A percentile compares a stretch with the other conserved stretches of the same genome.
phyloP scores from a whole-genome alignment of 192 early-diverging fungal species.

The Coemansia sp. region DNA sequence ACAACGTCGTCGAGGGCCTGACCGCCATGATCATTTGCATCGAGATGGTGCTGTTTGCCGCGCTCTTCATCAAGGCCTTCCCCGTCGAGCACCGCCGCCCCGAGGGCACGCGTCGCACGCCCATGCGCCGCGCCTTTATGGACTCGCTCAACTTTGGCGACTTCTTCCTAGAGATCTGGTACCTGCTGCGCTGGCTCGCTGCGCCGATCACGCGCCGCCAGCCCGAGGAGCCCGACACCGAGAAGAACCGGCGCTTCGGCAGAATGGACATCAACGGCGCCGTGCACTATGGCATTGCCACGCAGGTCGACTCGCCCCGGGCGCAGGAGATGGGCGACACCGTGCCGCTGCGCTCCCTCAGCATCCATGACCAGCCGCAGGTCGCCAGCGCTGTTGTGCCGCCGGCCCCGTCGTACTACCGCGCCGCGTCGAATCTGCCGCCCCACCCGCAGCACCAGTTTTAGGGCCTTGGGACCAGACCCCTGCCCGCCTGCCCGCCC shows the following conservation, averaged over 20 bases:
- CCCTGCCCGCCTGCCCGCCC: no score
- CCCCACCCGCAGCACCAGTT: not conserved
- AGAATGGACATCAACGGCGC: slow-evolving; percentile 52
- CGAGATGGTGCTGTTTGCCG: slow-evolving; percentile 56
- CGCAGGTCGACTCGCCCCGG: slow-evolving; percentile 11
- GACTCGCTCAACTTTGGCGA: slow-evolving; percentile 52
- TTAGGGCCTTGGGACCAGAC: no score
- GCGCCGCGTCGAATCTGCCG: not conserved
- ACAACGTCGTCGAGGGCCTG: slow-evolving; percentile 53
- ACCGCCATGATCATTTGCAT: slow-evolving; percentile 55
- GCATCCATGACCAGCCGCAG: no score
- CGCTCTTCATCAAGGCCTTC: slow-evolving; percentile 54
- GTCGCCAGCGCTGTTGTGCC: slow-evolving; percentile 1
- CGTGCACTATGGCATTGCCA: slow-evolving; percentile 35
- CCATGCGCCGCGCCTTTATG: slow-evolving; percentile 45
- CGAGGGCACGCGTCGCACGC: slow-evolving; percentile 28
- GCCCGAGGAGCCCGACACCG: slow-evolving; percentile 34
- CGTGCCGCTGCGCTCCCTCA: slow-evolving; percentile 16
- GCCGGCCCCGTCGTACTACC: slow-evolving; percentile 3
- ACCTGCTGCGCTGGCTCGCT: slow-evolving; percentile 34
- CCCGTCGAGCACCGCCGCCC: slow-evolving; percentile 32
- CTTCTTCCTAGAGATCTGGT: slow-evolving; percentile 48
- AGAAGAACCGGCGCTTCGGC: slow-evolving; percentile 48
- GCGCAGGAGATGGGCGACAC: slow-evolving; percentile 28
- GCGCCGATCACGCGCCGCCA: slow-evolving; percentile 24